These are phyloP conservation scores for Corynespora cassiicola DNA, from an alignment of 2,329 filamentous ascomycete species.

Conservation along the genomic window DNA sequence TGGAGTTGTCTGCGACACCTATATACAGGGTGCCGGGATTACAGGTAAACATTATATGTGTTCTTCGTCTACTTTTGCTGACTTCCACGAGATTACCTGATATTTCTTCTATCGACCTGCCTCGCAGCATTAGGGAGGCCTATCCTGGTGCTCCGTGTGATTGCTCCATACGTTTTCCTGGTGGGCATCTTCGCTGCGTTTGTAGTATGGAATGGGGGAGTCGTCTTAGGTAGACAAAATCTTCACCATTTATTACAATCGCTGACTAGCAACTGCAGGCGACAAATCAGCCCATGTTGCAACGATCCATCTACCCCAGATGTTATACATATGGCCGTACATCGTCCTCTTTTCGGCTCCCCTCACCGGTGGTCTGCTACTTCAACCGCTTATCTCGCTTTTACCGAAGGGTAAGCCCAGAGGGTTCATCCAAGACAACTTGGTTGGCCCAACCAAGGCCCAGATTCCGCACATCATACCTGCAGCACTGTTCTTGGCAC, in stretches of 20 bases:
- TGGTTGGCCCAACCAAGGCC: constrained; percentile 10
- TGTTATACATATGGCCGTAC: constrained; percentile 95
- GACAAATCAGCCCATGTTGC: constrained; percentile 95
- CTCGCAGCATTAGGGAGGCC: constrained; percentile 60
- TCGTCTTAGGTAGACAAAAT: constrained; percentile 78
- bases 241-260: not conserved
- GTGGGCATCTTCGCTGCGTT: constrained; percentile 75
- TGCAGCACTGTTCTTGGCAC: constrained; percentile 37
- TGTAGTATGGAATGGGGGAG: constrained; percentile 85
- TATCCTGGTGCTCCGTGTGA: constrained; percentile 44
- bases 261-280: constrained; percentile 56
- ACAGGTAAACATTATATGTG: too few species aligned
- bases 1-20: constrained; percentile 27
- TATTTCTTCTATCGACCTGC: constrained; percentile 64
- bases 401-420: constrained; percentile 21
- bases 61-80: constrained; percentile 7
- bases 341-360: constrained; percentile 89
- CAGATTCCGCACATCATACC: constrained; percentile 29
- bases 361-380: constrained; percentile 66
- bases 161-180: constrained; percentile 65
- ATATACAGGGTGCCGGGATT: constrained; percentile 27
- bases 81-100: constrained; percentile 26
- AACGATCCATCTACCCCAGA: constrained; percentile 85
- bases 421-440: constrained; percentile 7
- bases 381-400: constrained; percentile 42